Evolutionary conservation across 2,329 filamentous ascomycete species (phyloP), one percentile per base, ranked within the genome.

Genomic region (Cytospora schulzeri): DNA sequence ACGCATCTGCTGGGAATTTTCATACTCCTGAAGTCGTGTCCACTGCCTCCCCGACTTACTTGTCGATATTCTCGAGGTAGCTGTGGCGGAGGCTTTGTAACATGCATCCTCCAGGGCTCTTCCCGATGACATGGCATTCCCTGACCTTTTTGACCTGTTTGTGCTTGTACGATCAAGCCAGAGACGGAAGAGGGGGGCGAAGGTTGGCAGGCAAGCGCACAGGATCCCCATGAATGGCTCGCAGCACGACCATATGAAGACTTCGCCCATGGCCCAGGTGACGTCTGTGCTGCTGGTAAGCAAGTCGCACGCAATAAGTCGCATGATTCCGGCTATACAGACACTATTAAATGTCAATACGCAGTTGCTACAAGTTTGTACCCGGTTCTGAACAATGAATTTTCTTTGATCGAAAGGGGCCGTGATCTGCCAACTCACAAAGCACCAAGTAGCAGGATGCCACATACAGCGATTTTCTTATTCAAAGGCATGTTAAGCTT

Each of bases 201-300:
- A 50, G 8, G 56, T 58, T 9, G 75, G 76, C 15, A 77, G 71
- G 60, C 75, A 77, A n/a, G 74, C 75, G 41, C 72, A 75, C 17
- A 77, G 69, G 60, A 77, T 75, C 17, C 73, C 76, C 17, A 74
- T 69, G 22, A 71, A 73, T 8, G 74, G 71, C 63, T 77, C 75
- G 26, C 75, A 67, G 33, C 70, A 73, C 9, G 74, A 75, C 69
- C 75, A 74, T 5, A 74, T 69, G 64, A 75, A 74, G 24, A 71
- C 70, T 28, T 71, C 66, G 50, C 69, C 71, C 55, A 73, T 68
- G 19, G 68, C 69, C 71, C 71, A 76, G 4, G 72, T 72, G 17
- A 75, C 24, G 61, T 75, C 71, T 55, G 4, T 33, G 12, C 31
- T 26, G 54, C 67, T 33, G 19, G 68, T 69, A 56, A 72, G 68